Evolutionary conservation across 495 filamentous ascomycete genomes (phyloP), one percentile per base, ranked within the genome.

Genomic region (Penicillium bialowiezense): DNA sequence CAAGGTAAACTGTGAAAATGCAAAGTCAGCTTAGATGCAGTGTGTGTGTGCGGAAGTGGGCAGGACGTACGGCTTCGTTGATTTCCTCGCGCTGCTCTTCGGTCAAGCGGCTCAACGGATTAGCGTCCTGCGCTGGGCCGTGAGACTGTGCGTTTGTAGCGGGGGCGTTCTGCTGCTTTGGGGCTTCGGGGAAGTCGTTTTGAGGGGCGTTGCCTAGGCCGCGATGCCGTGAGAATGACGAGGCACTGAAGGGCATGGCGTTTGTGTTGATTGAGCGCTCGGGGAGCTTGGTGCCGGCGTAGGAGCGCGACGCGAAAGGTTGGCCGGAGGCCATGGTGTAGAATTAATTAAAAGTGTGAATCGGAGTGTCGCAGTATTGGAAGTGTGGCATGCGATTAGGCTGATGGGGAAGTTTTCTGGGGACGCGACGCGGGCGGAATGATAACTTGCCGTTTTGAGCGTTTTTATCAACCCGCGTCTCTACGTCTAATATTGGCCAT

Each of bases 51-150:
- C 38, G 17, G 34, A 6, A 10, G 12, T 4, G 29, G 4, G 21
- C n/a, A 28, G 21, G 7, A 15, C 83, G 57, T 79, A 92, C 89
- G 48, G 90, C 91, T 75, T 96, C 89, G 54, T 84, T 87, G 44
- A 96, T 89, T 60, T 96, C 90, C 58, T 93, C 89, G 42, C 84
- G 75, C 60, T 96, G 90, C 71, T 95, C 90, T 62, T 95, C 90
- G 18, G 80, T 88, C 58, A 93, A 70, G 51, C 73, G 65, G 39
- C 58, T 71, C 48, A 80, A 48, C 29, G 76, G 74, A 48, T 76
- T 79, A 34, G 71, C 50, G 41, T 77, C 72, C 51, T 75, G 72
- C 36, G 63, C 52, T 20, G 62, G 62, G 2, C 59, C 61, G 44
- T 75, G 69, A 31, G 62, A 64, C 49, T 72, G 69, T 24, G 64